Evolutionary conservation across 345 rosid genomes (phyloP), one percentile per base, ranked within the genome.

Genomic region (Hypericum perforatum): DNA sequence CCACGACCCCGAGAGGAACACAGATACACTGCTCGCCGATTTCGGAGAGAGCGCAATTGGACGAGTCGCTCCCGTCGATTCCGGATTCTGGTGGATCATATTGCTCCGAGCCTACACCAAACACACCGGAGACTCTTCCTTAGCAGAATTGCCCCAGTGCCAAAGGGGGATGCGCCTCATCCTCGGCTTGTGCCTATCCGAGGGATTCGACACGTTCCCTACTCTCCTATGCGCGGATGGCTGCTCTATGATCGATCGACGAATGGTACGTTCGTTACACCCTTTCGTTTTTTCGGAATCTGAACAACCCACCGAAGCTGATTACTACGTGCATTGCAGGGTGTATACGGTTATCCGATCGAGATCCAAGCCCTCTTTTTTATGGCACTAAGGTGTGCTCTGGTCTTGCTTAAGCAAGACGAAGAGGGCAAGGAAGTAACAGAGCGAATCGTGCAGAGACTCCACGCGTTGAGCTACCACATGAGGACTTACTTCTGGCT

Each of bases 61-160:
- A n/a, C 53, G 59, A 54, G 65, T 62, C 11, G 59, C 65, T 16
- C 65, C 65, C 8, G 59, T 62, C 12, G 65, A 54, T 47, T 62
- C 64, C 0, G 53, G 64, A 44, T 61, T 62, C 41, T 54, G 59
- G 59, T 62, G 65, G 65, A 62, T 62, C 41, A 40, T 62, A 44
- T 40, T 62, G 58, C 65, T 62, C 14, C 54, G 65, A 22, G 59
- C 65, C 7, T 62, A 54, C 41, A 62, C 65, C 22, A 62, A 62
- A 32, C 54, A 58, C 5, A 62, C 59, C 3, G 65, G 65, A 13
- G 54, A 62, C 39, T 62, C 43, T 38, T 62, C 54, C 29, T 39
- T 54, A n/a, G 54, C 54, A n/a, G 54, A 54, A 15, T 44, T 42
- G 54, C 59, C 65, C 3, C 36, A 40, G 32, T 54, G 59, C 42